A percentile compares a stretch with the other conserved stretches of the same genome.
phyloP scores from a whole-genome alignment of 805 yeast genomes.

The Saturnispora sanitii region DNA sequence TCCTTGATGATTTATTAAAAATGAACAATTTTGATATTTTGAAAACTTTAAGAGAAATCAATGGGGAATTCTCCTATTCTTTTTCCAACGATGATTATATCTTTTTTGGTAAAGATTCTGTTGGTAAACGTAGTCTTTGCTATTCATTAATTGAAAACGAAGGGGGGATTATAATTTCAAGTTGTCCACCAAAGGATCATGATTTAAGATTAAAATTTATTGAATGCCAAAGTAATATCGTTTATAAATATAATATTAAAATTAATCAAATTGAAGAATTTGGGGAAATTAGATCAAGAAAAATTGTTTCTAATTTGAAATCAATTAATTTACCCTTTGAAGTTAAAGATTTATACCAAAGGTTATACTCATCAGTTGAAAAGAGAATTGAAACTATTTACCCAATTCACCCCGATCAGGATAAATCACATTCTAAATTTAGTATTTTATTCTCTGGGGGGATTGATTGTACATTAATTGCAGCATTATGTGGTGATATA shows the following conservation, averaged over 20 bases:
- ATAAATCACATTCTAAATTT: slow-evolving; percentile 30
- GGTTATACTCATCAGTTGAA: slow-evolving; percentile 32
- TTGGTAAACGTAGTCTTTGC: slow-evolving; percentile 74
- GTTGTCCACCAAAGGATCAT: slow-evolving; percentile 32
- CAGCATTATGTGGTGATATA: slow-evolving; percentile 38
- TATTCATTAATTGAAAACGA: slow-evolving; percentile 24
- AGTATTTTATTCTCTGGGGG: slow-evolving; percentile 90
- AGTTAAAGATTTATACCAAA: slow-evolving; percentile 18
- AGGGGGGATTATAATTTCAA: slow-evolving; percentile 36
- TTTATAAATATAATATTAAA: slow-evolving; percentile 35
- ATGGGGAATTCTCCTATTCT: slow-evolving; percentile 79
- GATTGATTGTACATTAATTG: slow-evolving; percentile 79
- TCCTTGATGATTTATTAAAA: slow-evolving; percentile 27
- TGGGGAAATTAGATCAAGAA: background rate
- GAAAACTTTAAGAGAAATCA: slow-evolving; percentile 33
- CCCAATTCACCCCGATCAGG: slow-evolving; percentile 38
- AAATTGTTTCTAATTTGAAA: background rate
- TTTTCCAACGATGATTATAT: slow-evolving; percentile 38
- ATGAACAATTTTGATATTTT: slow-evolving; percentile 28
- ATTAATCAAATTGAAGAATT: slow-evolving; percentile 13
- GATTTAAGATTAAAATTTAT: slow-evolving; percentile 23
- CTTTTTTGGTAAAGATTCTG: slow-evolving; percentile 74
- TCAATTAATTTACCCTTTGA: background rate
- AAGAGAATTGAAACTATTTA: slow-evolving; percentile 51
- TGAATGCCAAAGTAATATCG: slow-evolving; percentile 48